Base-by-base conservation (phyloP, 306 rosid genomes). In the Acacia melanoxylon region DNA sequence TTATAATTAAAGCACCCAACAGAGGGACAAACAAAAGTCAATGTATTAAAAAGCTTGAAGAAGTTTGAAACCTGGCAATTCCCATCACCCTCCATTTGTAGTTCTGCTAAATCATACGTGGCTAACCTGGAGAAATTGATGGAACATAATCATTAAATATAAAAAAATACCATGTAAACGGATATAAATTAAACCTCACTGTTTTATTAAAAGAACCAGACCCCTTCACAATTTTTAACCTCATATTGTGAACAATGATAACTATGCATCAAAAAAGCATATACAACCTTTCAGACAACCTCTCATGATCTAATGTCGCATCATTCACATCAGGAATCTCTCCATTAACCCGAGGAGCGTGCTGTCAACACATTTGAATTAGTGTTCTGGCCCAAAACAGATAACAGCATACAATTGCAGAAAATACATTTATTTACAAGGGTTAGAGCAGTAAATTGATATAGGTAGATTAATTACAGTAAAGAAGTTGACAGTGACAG, bases 41-140 rank as follows among this genome's bases (percentile, higher is more conserved):
- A 45, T 62, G 68, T 44, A 20, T 37, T 75, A 66, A 25, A 41
- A 41, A 76, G 81, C 51, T 70, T 35, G 14, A 65, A 77, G 63
- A 71, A 10, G 68, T 24, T 1, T 58, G 82, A 75, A 80, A 96
- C 99, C 99, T 96, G 99, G 77, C 99, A 96, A 89, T 96, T 96
- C 81, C 99, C 99, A 83, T 96, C 99, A 80, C 99, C 99, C 90
- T 96, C 97, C 84, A 96, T 96, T 82, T 90, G 99, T 61, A 93
- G 89, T 83, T 92, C 99, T 41, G 91, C 88, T 81, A 96, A 87
- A 80, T 92, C 94, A 88, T 96, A 91, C 12, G 97, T 90, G 78
- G 74, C 92, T 86, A 96, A 82, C 91, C 99, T 95, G 89, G 65
- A 87, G 61, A 37, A 78, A 83, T 78, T 35, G 33, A 42, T 22